Conservation (phyloP, 345 rosid genomes). For the Eucalyptus curtisii region DNA sequence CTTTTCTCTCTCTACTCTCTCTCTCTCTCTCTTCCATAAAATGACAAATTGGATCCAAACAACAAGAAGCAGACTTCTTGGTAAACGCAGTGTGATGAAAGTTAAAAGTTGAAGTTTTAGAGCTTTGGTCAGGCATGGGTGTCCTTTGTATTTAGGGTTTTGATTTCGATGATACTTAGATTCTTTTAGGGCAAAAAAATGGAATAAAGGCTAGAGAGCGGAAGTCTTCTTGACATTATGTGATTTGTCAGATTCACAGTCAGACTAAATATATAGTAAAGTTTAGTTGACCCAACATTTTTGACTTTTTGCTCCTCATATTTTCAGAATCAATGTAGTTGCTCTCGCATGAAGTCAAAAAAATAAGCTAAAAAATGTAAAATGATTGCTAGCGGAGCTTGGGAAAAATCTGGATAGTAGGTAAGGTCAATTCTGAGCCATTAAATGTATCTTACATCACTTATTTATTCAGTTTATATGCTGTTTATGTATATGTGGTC, state of each 20-base stretch:
- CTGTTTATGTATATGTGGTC: rapidly evolving
- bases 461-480: rapidly evolving
- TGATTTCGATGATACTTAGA: background rate
- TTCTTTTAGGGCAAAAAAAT: background rate
- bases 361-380: background rate
- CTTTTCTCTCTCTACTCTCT: background rate
- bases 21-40: background rate
- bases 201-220: background rate
- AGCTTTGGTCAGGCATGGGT: background rate
- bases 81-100: background rate
- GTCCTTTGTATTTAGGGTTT: background rate
- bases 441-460: rapidly evolving
- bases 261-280: background rate
- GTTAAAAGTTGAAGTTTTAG: background rate
- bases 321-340: background rate
- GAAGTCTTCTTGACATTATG: background rate
- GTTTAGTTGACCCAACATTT: background rate
- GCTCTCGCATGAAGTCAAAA: background rate
- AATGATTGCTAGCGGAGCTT: background rate
- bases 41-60: background rate
- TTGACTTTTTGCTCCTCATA: background rate
- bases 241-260: background rate
- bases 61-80: background rate
- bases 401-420: background rate
- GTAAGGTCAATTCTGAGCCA: background rate